phyloP scores from a whole-genome alignment of 164 flowering plant species.

The Vitis rotundifolia region DNA sequence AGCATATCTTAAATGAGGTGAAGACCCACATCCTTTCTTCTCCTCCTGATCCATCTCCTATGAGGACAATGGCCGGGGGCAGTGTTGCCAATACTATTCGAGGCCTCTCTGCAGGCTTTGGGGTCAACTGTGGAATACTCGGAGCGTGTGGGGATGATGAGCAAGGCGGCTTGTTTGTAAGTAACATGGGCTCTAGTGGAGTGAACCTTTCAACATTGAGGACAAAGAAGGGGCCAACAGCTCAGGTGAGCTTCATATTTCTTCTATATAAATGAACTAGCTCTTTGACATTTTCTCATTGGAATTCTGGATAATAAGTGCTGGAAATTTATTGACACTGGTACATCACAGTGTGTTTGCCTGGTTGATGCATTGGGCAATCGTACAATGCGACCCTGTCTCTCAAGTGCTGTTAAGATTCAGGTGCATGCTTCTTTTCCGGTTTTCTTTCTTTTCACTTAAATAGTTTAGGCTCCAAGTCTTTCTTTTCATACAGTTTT shows the following conservation, averaged over 20 bases:
- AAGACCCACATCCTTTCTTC: conserved; percentile 50
- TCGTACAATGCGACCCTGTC: conserved; percentile 96
- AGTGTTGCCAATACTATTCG: conserved; percentile 93
- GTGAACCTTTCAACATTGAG: conserved; percentile 73
- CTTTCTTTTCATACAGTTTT: neutral
- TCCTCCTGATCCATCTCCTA: conserved; percentile 40
- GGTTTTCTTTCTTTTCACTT: neutral
- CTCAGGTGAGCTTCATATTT: conserved; percentile 50
- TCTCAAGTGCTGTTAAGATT: conserved; percentile 74
- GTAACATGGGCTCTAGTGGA: conserved; percentile 65
- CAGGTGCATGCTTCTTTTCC: conserved; percentile 52
- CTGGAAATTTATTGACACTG: conserved; percentile 1
- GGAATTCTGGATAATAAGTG: neutral
- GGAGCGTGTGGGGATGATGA: conserved; percentile 95
- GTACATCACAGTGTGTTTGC: conserved; percentile 77
- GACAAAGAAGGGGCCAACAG: conserved; percentile 75
- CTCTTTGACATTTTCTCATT: neutral
- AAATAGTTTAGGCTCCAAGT: no score
- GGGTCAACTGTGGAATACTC: conserved; percentile 69
- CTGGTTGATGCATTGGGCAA: conserved; percentile 88
- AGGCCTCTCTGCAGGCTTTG: conserved; percentile 84
- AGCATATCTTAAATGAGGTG: conserved; percentile 61
- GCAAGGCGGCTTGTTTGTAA: conserved; percentile 66
- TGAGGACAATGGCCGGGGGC: conserved; percentile 86
- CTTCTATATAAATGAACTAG: neutral